Conservation (phyloP, 1,284 basidiomycete genomes). For the Thelephora terrestris region DNA sequence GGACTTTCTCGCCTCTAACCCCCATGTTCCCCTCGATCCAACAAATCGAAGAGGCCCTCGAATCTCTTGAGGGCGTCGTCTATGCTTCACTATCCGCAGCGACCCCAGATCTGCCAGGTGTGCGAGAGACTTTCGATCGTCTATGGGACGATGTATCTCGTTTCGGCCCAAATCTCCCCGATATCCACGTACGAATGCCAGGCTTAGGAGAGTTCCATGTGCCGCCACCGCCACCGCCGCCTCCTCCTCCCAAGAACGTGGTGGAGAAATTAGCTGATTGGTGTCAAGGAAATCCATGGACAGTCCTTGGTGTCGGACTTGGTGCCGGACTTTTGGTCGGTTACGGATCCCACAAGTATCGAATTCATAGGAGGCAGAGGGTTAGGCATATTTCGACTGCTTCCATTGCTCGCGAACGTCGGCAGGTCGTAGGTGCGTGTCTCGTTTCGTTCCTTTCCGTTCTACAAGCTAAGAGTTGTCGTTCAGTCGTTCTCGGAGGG, state of each 20-base stretch:
- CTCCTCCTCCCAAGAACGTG: constrained; percentile 35
- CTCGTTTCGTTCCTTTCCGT: background rate
- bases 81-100: constrained; percentile 46
- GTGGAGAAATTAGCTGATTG: constrained; percentile 40
- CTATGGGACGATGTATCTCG: constrained; percentile 71
- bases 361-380: constrained; percentile 12
- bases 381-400: constrained; percentile 27
- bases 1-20: background rate
- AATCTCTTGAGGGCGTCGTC: constrained; percentile 56
- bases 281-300: constrained; percentile 49
- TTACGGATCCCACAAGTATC: constrained; percentile 27
- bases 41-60: constrained; percentile 61
- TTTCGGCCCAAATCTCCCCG: constrained; percentile 62
- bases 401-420: constrained; percentile 33
- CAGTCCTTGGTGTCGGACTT: constrained; percentile 37
- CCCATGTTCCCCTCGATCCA: constrained; percentile 36
- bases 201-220: constrained; percentile 62
- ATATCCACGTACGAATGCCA: constrained; percentile 40
- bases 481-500: constrained; percentile 67
- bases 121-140: constrained; percentile 55
- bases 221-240: constrained; percentile 47
- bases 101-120: constrained; percentile 47
- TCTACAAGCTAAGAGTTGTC: constrained; percentile 3
- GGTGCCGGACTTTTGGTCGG: constrained; percentile 49
- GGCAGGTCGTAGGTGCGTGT: constrained; percentile 61